Percentiles rank a stretch among this genome's conserved stretches.
phyloP scores from a whole-genome alignment of 805 yeast genomes.

The Wickerhamomyces bisporus region DNA sequence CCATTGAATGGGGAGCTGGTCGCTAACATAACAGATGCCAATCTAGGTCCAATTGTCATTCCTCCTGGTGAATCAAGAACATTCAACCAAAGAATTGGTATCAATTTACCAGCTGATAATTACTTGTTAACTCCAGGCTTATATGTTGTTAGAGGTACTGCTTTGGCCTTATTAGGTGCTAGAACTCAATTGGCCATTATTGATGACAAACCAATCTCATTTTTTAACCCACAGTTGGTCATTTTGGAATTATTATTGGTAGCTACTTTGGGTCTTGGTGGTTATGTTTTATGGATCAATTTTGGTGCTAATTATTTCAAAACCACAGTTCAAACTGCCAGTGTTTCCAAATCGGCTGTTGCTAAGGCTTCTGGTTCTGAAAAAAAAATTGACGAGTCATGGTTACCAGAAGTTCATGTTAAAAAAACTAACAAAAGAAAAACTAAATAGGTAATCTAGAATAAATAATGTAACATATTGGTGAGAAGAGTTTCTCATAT shows the following conservation, averaged over 20 bases:
- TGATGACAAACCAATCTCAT: slow-evolving; percentile 59
- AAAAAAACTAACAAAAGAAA: slow-evolving; percentile 30
- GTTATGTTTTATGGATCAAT: slow-evolving; percentile 39
- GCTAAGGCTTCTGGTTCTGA: slow-evolving; percentile 22
- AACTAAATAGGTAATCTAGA: slow-evolving; percentile 15
- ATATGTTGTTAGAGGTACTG: slow-evolving; percentile 44
- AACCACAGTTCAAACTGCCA: slow-evolving; percentile 23
- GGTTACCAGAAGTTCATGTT: slow-evolving; percentile 57
- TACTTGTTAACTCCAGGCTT: slow-evolving; percentile 58
- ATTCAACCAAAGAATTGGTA: slow-evolving; percentile 55
- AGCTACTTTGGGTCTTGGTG: slow-evolving; percentile 43
- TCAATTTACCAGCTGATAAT: slow-evolving; percentile 52
- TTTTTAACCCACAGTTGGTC: slow-evolving; percentile 69
- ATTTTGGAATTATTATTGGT: slow-evolving; percentile 52
- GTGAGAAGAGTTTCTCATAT: no score
- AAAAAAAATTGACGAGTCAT: slow-evolving; percentile 38
- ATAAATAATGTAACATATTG: no score
- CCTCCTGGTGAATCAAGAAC: slow-evolving; percentile 41
- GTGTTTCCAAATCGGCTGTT: slow-evolving; percentile 14
- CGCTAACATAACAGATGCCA: slow-evolving; percentile 61
- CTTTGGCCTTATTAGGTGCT: slow-evolving; percentile 50
- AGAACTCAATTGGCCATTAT: slow-evolving; percentile 54
- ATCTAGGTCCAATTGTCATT: slow-evolving; percentile 55
- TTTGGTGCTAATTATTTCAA: slow-evolving; percentile 44
- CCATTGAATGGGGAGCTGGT: slow-evolving; percentile 45